These are phyloP conservation scores for Cutaneotrichosporon dermatis DNA, from an alignment of 1,284 basidiomycete species.

Conservation along the genomic window DNA sequence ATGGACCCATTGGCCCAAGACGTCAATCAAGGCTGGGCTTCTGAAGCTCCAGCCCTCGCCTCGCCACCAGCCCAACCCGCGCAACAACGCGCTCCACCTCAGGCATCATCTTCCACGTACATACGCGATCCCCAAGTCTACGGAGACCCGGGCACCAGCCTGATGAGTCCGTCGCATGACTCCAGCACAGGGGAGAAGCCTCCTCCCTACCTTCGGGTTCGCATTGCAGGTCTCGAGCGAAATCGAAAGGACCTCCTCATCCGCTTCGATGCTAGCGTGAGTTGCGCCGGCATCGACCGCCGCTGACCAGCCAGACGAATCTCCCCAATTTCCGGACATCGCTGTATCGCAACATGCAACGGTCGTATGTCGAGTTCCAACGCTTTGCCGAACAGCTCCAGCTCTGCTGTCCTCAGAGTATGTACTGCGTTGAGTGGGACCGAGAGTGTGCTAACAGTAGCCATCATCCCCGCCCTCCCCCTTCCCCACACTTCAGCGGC, in stretches of 20 bases:
- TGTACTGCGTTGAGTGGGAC: slow-evolving; percentile 6
- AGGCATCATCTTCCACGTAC: slow-evolving; percentile 10
- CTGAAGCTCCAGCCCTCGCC: neutral
- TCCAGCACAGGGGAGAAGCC: slow-evolving; percentile 4
- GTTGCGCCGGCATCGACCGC: slow-evolving; percentile 23
- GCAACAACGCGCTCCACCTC: neutral
- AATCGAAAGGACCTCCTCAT: slow-evolving; percentile 88
- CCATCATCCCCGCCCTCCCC: slow-evolving; percentile 85
- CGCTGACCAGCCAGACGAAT: slow-evolving; percentile 64
- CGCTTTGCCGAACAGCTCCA: slow-evolving; percentile 82
- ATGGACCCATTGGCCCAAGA: slow-evolving; percentile 23
- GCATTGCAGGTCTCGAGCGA: slow-evolving; percentile 82
- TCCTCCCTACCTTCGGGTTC: slow-evolving; percentile 70
- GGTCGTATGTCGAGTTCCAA: slow-evolving; percentile 86
- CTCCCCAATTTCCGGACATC: slow-evolving; percentile 81
- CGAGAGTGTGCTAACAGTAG: slow-evolving; percentile 19
- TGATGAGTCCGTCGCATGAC: slow-evolving; percentile 24
- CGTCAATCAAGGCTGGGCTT: slow-evolving; percentile 22
- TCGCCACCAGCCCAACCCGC: neutral
- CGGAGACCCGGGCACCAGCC: slow-evolving; percentile 35
- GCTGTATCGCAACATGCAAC: slow-evolving; percentile 82
- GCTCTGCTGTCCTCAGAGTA: slow-evolving; percentile 73
- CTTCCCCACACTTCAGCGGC: slow-evolving; percentile 87
- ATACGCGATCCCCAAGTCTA: slow-evolving; percentile 40
- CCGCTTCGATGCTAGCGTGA: slow-evolving; percentile 85